Conservation (phyloP, 2,329 filamentous ascomycete species). For the Chalaropsis ovoidea region DNA sequence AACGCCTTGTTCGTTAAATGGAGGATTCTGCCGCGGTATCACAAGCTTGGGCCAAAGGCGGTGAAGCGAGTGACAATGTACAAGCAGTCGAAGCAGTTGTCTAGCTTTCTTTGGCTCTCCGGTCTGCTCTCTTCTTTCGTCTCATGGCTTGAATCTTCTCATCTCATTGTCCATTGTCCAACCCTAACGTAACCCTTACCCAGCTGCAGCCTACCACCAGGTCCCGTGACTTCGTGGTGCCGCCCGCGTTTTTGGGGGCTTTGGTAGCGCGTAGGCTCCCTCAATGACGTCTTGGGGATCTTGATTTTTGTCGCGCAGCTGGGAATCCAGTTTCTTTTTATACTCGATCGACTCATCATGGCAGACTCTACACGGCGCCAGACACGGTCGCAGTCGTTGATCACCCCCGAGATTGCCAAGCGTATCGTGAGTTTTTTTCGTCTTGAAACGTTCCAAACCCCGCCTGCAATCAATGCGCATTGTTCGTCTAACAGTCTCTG, state of each 20-base stretch:
- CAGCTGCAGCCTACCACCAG: not conserved
- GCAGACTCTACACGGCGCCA: conserved; percentile 6
- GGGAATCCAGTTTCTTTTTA: too few species aligned
- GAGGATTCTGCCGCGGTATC: conserved; percentile 24
- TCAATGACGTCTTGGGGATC: not conserved
- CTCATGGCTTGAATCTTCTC: conserved; percentile 13
- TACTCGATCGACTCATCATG: conserved; percentile 3
- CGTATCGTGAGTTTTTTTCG: conserved; percentile 40
- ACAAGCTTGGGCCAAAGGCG: conserved; percentile 22
- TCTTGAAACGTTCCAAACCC: conserved; percentile 17
- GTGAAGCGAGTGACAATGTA: not conserved
- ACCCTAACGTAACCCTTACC: not conserved
- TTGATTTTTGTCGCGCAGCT: not conserved
- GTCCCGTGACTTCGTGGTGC: conserved; percentile 18
- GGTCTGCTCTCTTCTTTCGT: not conserved
- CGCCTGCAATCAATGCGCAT: conserved; percentile 24
- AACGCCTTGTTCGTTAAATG: not conserved
- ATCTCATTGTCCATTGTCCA: too few species aligned
- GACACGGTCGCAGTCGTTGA: conserved; percentile 13
- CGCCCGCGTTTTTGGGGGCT: not conserved
- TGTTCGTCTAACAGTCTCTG: not conserved
- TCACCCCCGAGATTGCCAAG: conserved; percentile 45
- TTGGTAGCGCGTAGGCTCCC: not conserved
- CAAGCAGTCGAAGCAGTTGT: not conserved
- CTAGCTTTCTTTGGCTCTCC: not conserved